Evolutionary conservation across 2,329 filamentous ascomycete species (phyloP).

Genomic region (Fusarium concolor): DNA sequence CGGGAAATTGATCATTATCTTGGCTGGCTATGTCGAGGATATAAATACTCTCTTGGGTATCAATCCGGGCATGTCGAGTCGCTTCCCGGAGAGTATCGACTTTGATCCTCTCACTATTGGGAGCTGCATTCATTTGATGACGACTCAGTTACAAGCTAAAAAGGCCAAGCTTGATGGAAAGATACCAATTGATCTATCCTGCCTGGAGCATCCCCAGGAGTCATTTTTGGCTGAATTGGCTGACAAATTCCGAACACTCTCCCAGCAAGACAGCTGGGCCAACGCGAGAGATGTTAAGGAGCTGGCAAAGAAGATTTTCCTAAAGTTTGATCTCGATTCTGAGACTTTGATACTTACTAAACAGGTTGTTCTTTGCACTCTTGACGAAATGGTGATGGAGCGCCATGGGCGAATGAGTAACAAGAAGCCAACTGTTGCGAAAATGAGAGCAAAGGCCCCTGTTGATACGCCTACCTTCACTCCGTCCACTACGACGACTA

Average conservation of each 20-base stretch:
- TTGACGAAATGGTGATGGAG: conserved; percentile 44
- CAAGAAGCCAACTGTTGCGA: conserved; percentile 1
- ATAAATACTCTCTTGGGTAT: conserved; percentile 71
- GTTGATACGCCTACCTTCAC: rapidly evolving
- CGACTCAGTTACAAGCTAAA: conserved; percentile 53
- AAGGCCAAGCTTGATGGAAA: conserved; percentile 36
- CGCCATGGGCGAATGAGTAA: conserved; percentile 22
- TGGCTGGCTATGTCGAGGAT: conserved; percentile 75
- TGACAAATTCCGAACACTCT: conserved; percentile 55
- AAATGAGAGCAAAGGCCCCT: background rate
- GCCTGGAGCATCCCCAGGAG: conserved; percentile 37
- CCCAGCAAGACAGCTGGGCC: conserved; percentile 64
- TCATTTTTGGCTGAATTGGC: conserved; percentile 24
- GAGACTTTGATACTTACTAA: conserved; percentile 35
- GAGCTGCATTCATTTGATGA: conserved; percentile 55
- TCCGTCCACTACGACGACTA: background rate
- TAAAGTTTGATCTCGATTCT: conserved; percentile 38
- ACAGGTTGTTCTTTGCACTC: conserved; percentile 7
- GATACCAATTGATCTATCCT: conserved; percentile 42
- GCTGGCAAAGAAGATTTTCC: conserved; percentile 63
- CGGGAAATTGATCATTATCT: conserved; percentile 72
- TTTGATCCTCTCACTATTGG: conserved; percentile 61
- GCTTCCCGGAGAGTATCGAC: conserved; percentile 71
- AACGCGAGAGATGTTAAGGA: conserved; percentile 72
- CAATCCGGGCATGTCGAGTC: conserved; percentile 72